Evolutionary conservation across 441 rosid genomes (phyloP).

Genomic region (Jatropha multifida): DNA sequence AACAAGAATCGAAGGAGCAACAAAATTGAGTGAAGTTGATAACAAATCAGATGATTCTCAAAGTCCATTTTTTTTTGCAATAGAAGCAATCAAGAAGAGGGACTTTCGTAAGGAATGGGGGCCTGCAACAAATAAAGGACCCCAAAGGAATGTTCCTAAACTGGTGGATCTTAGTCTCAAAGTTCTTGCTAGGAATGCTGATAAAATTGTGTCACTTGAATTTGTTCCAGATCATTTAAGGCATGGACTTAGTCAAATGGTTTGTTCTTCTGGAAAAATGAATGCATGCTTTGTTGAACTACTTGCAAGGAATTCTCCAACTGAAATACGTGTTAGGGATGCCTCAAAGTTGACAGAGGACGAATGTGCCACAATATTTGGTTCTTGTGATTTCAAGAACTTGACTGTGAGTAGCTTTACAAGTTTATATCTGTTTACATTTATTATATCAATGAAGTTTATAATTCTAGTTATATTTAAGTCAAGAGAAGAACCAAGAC

Average conservation of each 20-base stretch:
- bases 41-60: constrained; percentile 13
- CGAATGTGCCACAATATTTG: constrained; percentile 34
- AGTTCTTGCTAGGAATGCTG: constrained; percentile 36
- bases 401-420: constrained; percentile 34
- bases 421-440: neutral
- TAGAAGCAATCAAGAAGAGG: constrained; percentile 34
- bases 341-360: constrained; percentile 30
- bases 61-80: constrained; percentile 30
- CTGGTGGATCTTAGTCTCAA: constrained; percentile 33
- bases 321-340: constrained; percentile 34
- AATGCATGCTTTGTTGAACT: constrained; percentile 34
- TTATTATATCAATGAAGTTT: neutral
- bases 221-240: constrained; percentile 40
- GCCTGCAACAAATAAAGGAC: constrained; percentile 5
- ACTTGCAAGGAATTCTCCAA: constrained; percentile 37
- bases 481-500: neutral
- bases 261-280: constrained; percentile 29
- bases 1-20: neutral
- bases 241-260: constrained; percentile 31
- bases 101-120: constrained; percentile 19
- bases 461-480: neutral
- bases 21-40: constrained; percentile 3
- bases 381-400: constrained; percentile 28
- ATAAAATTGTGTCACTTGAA: constrained; percentile 35
- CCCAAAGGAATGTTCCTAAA: constrained; percentile 21